Conservation (phyloP, 495 filamentous ascomycete species). For the Aspergillus diversus region DNA sequence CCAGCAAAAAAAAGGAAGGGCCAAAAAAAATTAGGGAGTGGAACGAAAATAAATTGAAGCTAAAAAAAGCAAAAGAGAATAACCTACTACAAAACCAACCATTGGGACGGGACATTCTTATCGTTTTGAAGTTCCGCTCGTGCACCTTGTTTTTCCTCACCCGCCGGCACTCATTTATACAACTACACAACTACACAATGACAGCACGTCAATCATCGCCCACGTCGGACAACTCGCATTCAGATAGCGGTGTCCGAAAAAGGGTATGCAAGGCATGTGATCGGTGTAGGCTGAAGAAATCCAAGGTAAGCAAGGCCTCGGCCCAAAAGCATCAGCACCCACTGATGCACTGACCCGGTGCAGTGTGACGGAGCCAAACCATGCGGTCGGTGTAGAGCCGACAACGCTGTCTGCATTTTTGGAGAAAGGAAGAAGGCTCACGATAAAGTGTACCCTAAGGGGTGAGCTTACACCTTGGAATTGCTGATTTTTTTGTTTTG, state of each 20-base stretch:
- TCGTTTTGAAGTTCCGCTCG: constrained; percentile 6
- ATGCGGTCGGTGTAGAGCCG: constrained; percentile 61
- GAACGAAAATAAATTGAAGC: constrained; percentile 16
- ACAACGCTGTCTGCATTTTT: constrained; percentile 65
- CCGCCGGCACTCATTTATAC: neutral
- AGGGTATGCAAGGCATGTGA: constrained; percentile 68
- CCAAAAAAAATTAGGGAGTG: constrained; percentile 12
- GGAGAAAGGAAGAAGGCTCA: constrained; percentile 65
- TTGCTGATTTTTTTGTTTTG: constrained; percentile 16
- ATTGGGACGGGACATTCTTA: constrained; percentile 11
- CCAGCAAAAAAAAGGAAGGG: constrained; percentile 14
- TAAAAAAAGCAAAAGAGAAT: constrained; percentile 20
- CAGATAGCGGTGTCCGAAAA: constrained; percentile 54
- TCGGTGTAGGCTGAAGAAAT: constrained; percentile 66
- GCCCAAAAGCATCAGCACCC: constrained; percentile 23
- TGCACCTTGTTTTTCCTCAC: neutral
- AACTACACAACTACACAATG: constrained; percentile 36
- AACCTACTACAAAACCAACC: constrained; percentile 21
- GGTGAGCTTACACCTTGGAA: constrained; percentile 50
- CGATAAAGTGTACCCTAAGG: constrained; percentile 66
- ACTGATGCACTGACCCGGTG: constrained; percentile 31
- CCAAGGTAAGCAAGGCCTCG: constrained; percentile 53
- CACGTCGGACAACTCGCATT: constrained; percentile 48
- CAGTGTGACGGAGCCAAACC: constrained; percentile 65
- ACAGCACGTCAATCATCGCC: constrained; percentile 52